Base-by-base conservation (phyloP, 257 asterid species). In the Apocynum venetum region DNA sequence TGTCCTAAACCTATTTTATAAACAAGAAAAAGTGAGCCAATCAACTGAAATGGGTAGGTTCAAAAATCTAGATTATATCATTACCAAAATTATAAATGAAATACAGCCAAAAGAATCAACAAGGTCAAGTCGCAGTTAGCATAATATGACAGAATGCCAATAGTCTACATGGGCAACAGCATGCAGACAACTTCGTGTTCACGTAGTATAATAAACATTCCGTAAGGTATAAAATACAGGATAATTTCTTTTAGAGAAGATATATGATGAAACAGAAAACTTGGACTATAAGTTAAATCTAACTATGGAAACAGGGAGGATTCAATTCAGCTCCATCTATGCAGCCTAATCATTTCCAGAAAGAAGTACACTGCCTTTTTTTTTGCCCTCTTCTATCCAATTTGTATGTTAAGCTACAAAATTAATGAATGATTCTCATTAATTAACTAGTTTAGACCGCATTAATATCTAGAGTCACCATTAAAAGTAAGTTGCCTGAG, bases 1-100 rank as follows among this genome's bases (percentile, higher is more conserved):
- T 96, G 99, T 70, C 97, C 99, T 84, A 96, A 75, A 46, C 99
- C 99, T 96, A 83, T 81, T 60, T 79, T 74, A 80, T 20, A 11
- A 81, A 81, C 79, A 85, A 79, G 78, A 75, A 82, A 64, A 31
- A 48, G 74, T 41, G 56, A 40, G 6, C 31, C 25, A 14, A 76
- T 8, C 8, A 68, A 43, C 14, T 43, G 17, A 68, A 44, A 68
- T 43, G 52, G 31, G 14, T 19, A 43, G 15, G 14, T 3, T 36
- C 53, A 1, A 14, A 1, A 48, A 67, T 38, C 4, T 44, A 40
- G 70, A n/a, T n/a, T 49, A 8, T 61, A 60, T 40, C 4, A 36
- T 36, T 43, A 78, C 44, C 40, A 71, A 47, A 52, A 71, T 6
- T 61, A 51, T 10, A 57, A 48, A 25, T 51, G 10, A 79, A 64